These are phyloP conservation scores for Yamadazyma atmosphaerica DNA, from an alignment of 1,139 yeast species.

Conservation along the genomic window DNA sequence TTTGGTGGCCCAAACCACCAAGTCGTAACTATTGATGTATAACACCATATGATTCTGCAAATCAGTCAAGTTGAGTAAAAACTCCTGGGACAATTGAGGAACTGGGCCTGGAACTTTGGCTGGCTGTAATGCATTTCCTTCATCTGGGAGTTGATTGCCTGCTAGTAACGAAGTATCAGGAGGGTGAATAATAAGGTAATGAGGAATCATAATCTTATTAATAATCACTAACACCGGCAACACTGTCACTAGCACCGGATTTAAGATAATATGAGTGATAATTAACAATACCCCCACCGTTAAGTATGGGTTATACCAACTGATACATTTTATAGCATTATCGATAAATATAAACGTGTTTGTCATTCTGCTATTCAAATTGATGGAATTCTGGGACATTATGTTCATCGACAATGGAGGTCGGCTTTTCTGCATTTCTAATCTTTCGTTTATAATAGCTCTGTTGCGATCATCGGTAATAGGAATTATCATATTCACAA, in stretches of 20 bases:
- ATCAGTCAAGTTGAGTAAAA: constrained; percentile 76
- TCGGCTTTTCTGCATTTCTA: constrained; percentile 58
- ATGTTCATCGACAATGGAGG: constrained; percentile 70
- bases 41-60: constrained; percentile 80
- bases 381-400: constrained; percentile 70
- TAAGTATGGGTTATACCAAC: constrained; percentile 65
- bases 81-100: constrained; percentile 78
- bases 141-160: constrained; percentile 54
- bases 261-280: constrained; percentile 58
- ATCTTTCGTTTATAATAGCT: constrained; percentile 46
- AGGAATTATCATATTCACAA: constrained; percentile 71
- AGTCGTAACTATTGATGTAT: constrained; percentile 66
- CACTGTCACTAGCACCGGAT: constrained; percentile 57
- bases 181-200: constrained; percentile 50
- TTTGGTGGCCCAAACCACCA: constrained; percentile 45
- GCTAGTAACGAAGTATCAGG: constrained; percentile 31
- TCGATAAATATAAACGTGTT: constrained; percentile 62
- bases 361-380: constrained; percentile 64
- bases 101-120: constrained; percentile 67
- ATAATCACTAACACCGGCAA: constrained; percentile 57
- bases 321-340: constrained; percentile 49
- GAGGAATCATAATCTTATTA: constrained; percentile 65
- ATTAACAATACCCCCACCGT: constrained; percentile 61
- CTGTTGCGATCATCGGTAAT: constrained; percentile 45
- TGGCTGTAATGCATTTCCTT: constrained; percentile 50